A percentile compares a stretch with the other conserved stretches of the same genome.
These are phyloP conservation scores for Cutaneotrichosporon arboriforme DNA, from an alignment of 1,284 basidiomycete genomes.

Conservation along the genomic window DNA sequence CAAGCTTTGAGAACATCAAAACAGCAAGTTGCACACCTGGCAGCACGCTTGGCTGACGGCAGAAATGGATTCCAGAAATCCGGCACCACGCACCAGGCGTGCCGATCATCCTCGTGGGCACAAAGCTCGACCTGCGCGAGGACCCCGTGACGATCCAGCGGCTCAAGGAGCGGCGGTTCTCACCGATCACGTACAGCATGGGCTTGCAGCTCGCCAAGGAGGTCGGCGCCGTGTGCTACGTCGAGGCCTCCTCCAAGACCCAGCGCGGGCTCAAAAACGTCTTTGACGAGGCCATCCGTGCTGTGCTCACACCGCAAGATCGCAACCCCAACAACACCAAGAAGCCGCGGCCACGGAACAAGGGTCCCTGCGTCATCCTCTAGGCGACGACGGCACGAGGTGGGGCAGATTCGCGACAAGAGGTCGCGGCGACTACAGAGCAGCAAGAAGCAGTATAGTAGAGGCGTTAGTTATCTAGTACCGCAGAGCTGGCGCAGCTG, in stretches of 20 bases:
- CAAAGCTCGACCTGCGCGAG: conserved; percentile 94
- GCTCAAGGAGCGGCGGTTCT: conserved; percentile 88
- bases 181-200: conserved; percentile 65
- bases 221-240: conserved; percentile 90
- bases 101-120: conserved; percentile 51
- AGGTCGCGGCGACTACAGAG: too few relatives aligned
- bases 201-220: conserved; percentile 61
- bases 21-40: conserved; percentile 23
- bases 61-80: conserved; percentile 92
- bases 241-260: conserved; percentile 94
- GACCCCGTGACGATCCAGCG: conserved; percentile 88
- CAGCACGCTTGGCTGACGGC: background rate
- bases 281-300: conserved; percentile 90
- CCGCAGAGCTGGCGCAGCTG: background rate
- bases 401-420: too few relatives aligned
- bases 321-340: conserved; percentile 24
- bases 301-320: conserved; percentile 48
- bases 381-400: too few relatives aligned
- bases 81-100: conserved; percentile 63
- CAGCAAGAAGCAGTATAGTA: too few relatives aligned
- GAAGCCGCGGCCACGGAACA: conserved; percentile 24
- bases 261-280: conserved; percentile 59
- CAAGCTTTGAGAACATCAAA: conserved; percentile 75
- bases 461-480: too few relatives aligned
- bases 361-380: conserved; percentile 47